Base-by-base conservation (phyloP, 2,329 filamentous ascomycete genomes). In the Exophiala spinifera region DNA sequence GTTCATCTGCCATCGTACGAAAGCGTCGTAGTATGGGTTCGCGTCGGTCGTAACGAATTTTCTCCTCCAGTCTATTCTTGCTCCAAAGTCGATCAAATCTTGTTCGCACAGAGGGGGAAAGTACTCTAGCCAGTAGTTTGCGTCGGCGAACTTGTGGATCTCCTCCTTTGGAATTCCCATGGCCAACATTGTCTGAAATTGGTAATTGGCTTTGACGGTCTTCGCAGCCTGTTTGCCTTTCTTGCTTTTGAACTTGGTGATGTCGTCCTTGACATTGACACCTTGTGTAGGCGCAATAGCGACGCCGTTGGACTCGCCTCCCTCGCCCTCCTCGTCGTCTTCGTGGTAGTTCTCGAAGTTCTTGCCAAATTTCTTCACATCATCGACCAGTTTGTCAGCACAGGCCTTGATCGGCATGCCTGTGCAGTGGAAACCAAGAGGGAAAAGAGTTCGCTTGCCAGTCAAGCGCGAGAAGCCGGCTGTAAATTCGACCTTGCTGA, bases 341-440 rank as follows among this genome's bases (percentile, higher is more conserved):
- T 84, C 82, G 50, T 81, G 79, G 72, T 90, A 95, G 44, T 81
- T 78, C 67, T 91, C 86, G 60, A 97, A 97, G 66, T 91, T 85
- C 68, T 87, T 76, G 19, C 94, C 94, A 67, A 97, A 99, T 75
- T 87, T 79, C 73, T 89, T 84, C 53, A 97, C 86, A 74, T 99
- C 94, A 59, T 89, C 85, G 55, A 87, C 84, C 43, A 99, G 83
- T 79, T 97, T 97, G 78, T 99, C 92, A 51, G 94, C 91, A 67
- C 89, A 95, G 4, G 94, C 91, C 75, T 96, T 96, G 78, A 99
- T 99, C 43, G 91, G 91, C 87, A 99, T 95, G 65, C 94, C 94
- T 0, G 92, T 97, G 75, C 88, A 90, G 78, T 99, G 94, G 77
- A 91, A 99, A 28, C 92, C 94, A 67, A 94, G 86, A 53, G 94